Evolutionary conservation across 805 yeast genomes (phyloP).

Genomic region (Ogataea neopini): DNA sequence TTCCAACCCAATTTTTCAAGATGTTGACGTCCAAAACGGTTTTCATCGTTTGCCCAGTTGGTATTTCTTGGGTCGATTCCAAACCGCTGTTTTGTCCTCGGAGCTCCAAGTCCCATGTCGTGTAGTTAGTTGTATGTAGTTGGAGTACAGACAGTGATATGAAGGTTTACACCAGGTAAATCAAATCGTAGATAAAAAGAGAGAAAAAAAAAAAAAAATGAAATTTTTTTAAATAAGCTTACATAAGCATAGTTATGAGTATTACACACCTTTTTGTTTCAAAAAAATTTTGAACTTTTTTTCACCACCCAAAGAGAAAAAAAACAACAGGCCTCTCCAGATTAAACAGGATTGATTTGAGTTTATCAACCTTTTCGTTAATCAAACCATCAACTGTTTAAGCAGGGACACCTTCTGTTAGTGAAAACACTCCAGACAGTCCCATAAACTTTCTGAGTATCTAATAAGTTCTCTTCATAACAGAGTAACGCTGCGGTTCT

Average conservation of each 20-base stretch:
- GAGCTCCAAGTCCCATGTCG: constrained; percentile 79
- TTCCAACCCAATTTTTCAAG: constrained; percentile 85
- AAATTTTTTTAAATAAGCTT: background rate
- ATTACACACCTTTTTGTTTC: constrained; percentile 2
- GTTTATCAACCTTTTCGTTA: background rate
- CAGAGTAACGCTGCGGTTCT: constrained; percentile 3
- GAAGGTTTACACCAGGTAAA: background rate
- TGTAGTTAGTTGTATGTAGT: too few relatives aligned
- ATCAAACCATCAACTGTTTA: too few relatives aligned
- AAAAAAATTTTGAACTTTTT: background rate
- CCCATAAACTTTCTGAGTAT: background rate
- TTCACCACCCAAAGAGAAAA: background rate
- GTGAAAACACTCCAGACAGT: background rate
- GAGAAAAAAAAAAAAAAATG: background rate
- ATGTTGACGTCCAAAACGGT: constrained; percentile 86
- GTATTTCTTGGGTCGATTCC: constrained; percentile 95
- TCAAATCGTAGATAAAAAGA: background rate
- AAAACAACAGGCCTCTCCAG: background rate
- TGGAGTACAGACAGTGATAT: background rate
- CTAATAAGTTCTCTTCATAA: background rate
- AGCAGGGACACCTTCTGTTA: background rate
- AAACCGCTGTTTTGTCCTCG: constrained; percentile 76
- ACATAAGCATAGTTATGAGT: too few relatives aligned
- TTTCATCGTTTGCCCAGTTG: constrained; percentile 85
- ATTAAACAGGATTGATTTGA: too few relatives aligned